Evolutionary conservation across 345 rosid genomes (phyloP).

Genomic region (Aquilaria yunnanensis): DNA sequence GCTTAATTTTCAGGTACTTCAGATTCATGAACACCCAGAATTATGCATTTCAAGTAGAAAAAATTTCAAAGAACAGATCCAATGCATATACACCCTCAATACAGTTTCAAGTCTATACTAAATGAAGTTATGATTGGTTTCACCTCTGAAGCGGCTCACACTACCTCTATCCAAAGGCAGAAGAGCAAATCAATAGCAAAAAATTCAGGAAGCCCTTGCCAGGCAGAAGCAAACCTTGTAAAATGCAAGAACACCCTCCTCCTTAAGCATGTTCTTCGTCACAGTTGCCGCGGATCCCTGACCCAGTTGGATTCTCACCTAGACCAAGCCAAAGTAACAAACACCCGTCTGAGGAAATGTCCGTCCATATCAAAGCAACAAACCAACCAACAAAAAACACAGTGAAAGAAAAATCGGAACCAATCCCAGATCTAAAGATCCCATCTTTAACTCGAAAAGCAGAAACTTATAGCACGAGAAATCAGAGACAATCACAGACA

Average conservation of each 20-base stretch:
- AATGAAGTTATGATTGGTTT: not conserved
- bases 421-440: slow-evolving; percentile 13
- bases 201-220: not conserved
- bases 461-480: not conserved
- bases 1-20: not conserved
- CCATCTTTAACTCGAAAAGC: slow-evolving; percentile 6
- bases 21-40: not conserved
- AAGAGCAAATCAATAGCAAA: slow-evolving; percentile 7
- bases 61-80: too few species aligned
- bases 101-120: not conserved
- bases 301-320: slow-evolving; percentile 99
- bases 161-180: not conserved
- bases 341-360: slow-evolving; percentile 5
- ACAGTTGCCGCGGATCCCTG: slow-evolving; percentile 91
- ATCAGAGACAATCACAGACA: slow-evolving; percentile 1
- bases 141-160: not conserved
- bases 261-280: slow-evolving; percentile 72
- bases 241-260: slow-evolving; percentile 85
- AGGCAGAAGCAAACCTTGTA: slow-evolving; percentile 60
- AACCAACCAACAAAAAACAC: slow-evolving; percentile 8
- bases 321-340: slow-evolving; percentile 18
- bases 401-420: slow-evolving; percentile 18
- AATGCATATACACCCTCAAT: too few species aligned
- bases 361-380: not conserved
- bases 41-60: too few species aligned